Percentiles rank a stretch among this genome's conserved stretches.
These are phyloP conservation scores for Nicotiana benthamiana DNA, from an alignment of 257 asterid species.

Conservation along the genomic window DNA sequence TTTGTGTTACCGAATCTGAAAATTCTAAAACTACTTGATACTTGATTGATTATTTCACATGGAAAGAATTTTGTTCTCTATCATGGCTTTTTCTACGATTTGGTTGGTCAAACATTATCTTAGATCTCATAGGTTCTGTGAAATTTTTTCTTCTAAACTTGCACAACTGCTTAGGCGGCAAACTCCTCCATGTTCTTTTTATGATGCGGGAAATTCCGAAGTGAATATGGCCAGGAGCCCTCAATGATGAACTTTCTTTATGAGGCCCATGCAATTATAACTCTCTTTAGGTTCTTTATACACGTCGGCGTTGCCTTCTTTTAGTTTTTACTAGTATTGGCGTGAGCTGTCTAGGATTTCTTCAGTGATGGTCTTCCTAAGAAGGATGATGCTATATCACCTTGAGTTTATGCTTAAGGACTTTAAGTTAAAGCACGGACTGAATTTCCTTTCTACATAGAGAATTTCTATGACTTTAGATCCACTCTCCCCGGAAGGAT, in stretches of 20 bases:
- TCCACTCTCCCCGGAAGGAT: not conserved
- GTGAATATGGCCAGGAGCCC: not conserved
- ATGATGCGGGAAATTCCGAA: not conserved
- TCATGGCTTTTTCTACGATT: not conserved
- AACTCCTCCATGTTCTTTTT: not conserved
- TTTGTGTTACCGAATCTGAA: not conserved
- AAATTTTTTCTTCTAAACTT: not conserved
- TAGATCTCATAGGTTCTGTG: not conserved
- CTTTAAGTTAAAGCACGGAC: not conserved
- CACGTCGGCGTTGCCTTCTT: not conserved
- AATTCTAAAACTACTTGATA: not conserved
- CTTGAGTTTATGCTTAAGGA: not conserved
- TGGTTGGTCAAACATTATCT: not conserved
- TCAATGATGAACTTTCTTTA: not conserved
- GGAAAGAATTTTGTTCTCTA: not conserved
- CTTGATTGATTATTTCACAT: not conserved
- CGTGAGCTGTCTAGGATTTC: not conserved
- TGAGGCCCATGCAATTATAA: not conserved
- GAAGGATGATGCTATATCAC: not conserved
- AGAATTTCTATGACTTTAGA: not conserved
- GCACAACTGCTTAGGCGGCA: not conserved
- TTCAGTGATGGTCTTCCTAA: not conserved
- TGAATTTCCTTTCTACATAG: not conserved
- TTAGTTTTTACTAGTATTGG: not conserved
- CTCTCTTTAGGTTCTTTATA: not conserved